A percentile compares a stretch with the other conserved stretches of the same genome.
phyloP scores from a whole-genome alignment of 148 eudicot species.

The Nepenthes mirabilis region DNA sequence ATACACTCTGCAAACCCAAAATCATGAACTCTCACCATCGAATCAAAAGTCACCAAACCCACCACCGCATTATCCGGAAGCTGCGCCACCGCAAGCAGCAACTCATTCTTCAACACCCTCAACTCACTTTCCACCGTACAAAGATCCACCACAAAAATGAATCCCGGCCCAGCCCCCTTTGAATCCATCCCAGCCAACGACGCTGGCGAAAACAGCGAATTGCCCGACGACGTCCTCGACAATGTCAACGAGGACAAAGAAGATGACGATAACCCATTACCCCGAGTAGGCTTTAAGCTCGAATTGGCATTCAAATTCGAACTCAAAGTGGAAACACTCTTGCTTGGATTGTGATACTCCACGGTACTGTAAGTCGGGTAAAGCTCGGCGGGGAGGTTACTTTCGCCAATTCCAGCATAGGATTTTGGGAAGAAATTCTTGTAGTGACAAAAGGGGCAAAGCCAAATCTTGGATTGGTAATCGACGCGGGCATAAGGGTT shows the following conservation, averaged over 20 bases:
- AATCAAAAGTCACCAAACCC: conserved; percentile 81
- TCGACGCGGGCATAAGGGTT: conserved; percentile 95
- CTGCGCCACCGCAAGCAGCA: conserved; percentile 39
- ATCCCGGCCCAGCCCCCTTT: conserved; percentile 37
- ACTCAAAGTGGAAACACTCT: conserved; percentile 5
- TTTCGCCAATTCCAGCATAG: conserved; percentile 50
- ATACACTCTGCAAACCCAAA: conserved; percentile 60
- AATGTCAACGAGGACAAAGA: conserved; percentile 26
- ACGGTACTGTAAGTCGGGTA: conserved; percentile 82
- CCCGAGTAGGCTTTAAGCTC: conserved; percentile 11
- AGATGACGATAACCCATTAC: conserved; percentile 19
- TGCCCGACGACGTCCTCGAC: conserved; percentile 9
- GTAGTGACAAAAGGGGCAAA: conserved; percentile 73
- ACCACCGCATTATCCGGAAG: conserved; percentile 69
- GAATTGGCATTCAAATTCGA: neutral
- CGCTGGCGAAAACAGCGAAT: neutral
- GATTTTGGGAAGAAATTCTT: conserved; percentile 59
- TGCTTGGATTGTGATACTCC: conserved; percentile 43
- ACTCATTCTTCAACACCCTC: conserved; percentile 55
- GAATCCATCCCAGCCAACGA: conserved; percentile 15
- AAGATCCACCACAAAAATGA: conserved; percentile 83
- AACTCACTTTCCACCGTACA: conserved; percentile 70
- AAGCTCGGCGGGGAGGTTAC: conserved; percentile 87
- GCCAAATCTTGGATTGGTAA: conserved; percentile 65
- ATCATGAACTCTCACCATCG: conserved; percentile 79